Percentiles rank a stretch among this genome's conserved stretches.
phyloP scores from a whole-genome alignment of 1,284 basidiomycete species.

The Apiotrichum porosum region DNA sequence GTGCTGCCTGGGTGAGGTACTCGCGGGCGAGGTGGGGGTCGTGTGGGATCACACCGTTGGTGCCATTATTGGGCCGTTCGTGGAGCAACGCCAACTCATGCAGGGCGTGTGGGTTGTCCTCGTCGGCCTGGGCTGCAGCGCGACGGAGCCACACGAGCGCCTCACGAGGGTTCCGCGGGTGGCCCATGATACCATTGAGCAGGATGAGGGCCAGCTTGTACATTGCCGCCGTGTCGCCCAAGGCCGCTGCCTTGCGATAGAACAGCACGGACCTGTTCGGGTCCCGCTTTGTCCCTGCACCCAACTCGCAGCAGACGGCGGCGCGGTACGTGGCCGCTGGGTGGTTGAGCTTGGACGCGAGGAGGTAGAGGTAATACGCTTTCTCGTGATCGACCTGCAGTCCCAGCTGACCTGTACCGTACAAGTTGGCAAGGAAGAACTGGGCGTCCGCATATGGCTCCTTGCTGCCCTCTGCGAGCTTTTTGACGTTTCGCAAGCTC shows the following conservation, averaged over 20 bases:
- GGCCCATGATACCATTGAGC: conserved; percentile 76
- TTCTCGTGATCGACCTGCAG: conserved; percentile 95
- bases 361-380: conserved; percentile 96
- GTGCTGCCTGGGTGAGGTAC: conserved; percentile 85
- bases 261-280: conserved; percentile 85
- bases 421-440: conserved; percentile 96
- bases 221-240: conserved; percentile 98
- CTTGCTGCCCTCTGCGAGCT: conserved; percentile 54
- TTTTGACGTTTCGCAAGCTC: conserved; percentile 84
- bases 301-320: conserved; percentile 98
- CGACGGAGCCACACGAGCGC: conserved; percentile 91
- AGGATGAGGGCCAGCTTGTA: conserved; percentile 98
- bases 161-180: conserved; percentile 80
- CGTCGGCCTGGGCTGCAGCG: conserved; percentile 94
- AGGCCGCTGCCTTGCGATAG: conserved; percentile 91
- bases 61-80: conserved; percentile 56
- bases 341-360: conserved; percentile 96
- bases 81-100: conserved; percentile 93
- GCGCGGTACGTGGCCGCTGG: conserved; percentile 93
- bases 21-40: conserved; percentile 69
- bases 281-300: conserved; percentile 93
- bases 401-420: conserved; percentile 90
- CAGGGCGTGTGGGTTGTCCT: conserved; percentile 95
- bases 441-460: conserved; percentile 94
- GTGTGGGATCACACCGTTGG: conserved; percentile 31